A percentile compares a stretch with the other conserved stretches of the same genome.
Evolutionary conservation across 345 rosid genomes (phyloP).

Genomic region (Erysimum cheiranthoides): DNA sequence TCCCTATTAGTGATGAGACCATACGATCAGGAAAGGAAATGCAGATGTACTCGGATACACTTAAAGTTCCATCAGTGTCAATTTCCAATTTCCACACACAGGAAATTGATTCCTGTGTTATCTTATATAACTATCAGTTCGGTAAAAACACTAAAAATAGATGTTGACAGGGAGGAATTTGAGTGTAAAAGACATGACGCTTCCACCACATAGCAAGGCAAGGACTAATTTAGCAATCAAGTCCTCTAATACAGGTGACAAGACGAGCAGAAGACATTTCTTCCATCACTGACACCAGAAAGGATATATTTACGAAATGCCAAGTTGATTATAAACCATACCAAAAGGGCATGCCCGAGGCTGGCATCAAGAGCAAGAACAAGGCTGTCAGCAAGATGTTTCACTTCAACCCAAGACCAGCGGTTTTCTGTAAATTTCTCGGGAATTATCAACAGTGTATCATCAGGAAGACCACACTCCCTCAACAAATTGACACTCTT

Average conservation of each 20-base stretch:
- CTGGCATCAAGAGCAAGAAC: constrained; percentile 97
- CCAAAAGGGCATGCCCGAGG: constrained; percentile 95
- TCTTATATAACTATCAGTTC: constrained; percentile 8
- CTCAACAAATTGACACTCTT: constrained; percentile 65
- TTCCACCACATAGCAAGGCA: constrained; percentile 19
- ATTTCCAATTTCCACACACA: constrained; percentile 4
- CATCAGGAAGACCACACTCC: constrained; percentile 87
- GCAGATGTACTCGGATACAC: constrained; percentile 17
- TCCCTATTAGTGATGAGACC: constrained; percentile 7
- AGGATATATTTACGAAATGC: background rate
- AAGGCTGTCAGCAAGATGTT: constrained; percentile 77
- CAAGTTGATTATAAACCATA: constrained; percentile 51
- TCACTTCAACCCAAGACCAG: constrained; percentile 94
- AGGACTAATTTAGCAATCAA: constrained; percentile 25
- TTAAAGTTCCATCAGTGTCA: constrained; percentile 13
- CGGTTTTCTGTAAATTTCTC: constrained; percentile 66
- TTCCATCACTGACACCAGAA: constrained; percentile 17
- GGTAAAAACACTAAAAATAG: background rate
- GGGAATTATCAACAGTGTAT: constrained; percentile 60
- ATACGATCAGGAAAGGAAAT: constrained; percentile 6
- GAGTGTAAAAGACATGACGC: constrained; percentile 3
- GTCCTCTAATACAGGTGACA: constrained; percentile 22
- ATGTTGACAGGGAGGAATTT: background rate
- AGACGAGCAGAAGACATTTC: constrained; percentile 18
- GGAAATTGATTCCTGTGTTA: background rate